These are phyloP conservation scores for Saccharomycopsis oosterbeekiorum DNA, from an alignment of 805 yeast species.

Conservation along the genomic window DNA sequence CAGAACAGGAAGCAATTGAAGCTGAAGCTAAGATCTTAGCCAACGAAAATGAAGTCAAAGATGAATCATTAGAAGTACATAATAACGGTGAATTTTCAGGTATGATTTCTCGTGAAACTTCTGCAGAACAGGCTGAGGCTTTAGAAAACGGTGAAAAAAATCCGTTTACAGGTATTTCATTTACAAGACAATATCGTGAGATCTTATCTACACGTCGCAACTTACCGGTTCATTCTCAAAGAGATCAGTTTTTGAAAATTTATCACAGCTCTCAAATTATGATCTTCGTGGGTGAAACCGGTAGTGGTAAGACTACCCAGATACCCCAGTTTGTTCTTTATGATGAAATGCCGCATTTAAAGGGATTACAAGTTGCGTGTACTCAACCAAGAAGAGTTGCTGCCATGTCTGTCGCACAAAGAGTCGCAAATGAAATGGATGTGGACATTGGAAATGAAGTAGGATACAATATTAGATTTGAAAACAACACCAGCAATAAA, in stretches of 20 bases:
- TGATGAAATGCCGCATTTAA: slow-evolving; percentile 79
- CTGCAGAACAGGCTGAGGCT: slow-evolving; percentile 48
- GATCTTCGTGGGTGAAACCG: slow-evolving; percentile 99
- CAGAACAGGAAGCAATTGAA: slow-evolving; percentile 25
- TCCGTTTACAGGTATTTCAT: slow-evolving; percentile 67
- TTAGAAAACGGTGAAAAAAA: slow-evolving; percentile 53
- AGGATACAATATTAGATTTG: slow-evolving; percentile 92
- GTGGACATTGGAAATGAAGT: slow-evolving; percentile 88
- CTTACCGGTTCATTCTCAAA: slow-evolving; percentile 88
- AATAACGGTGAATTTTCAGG: slow-evolving; percentile 31
- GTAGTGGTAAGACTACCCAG: slow-evolving; percentile 98
- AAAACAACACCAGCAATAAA: slow-evolving; percentile 69
- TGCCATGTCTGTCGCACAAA: slow-evolving; percentile 95
- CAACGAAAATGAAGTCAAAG: not conserved
- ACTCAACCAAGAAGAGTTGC: slow-evolving; percentile 90
- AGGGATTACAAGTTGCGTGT: slow-evolving; percentile 70
- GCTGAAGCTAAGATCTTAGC: slow-evolving; percentile 20
- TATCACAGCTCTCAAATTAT: slow-evolving; percentile 85
- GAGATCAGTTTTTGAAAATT: slow-evolving; percentile 76
- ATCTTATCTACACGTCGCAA: slow-evolving; percentile 74
- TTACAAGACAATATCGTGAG: slow-evolving; percentile 59
- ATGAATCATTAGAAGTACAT: slow-evolving; percentile 2
- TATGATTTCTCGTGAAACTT: slow-evolving; percentile 51
- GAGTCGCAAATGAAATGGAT: slow-evolving; percentile 97
- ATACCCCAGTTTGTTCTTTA: slow-evolving; percentile 83